Conservation (phyloP, 257 asterid genomes). For the Cordia subcordata region DNA sequence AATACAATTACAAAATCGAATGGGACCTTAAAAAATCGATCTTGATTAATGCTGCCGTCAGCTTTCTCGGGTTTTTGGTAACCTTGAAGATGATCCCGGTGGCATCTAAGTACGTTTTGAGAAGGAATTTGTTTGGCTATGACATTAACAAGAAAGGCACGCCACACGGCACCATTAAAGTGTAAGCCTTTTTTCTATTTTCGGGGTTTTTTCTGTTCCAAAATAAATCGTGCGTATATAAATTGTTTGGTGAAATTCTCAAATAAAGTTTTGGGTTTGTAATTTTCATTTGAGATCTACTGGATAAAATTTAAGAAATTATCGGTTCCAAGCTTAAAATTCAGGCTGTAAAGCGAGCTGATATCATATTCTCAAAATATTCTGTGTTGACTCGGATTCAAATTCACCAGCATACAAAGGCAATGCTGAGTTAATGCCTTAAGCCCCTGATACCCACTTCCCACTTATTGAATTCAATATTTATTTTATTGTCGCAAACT, state of each 20-base stretch:
- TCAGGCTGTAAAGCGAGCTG: too few species aligned
- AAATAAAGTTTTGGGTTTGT: conserved; percentile 14
- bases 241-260: too few species aligned
- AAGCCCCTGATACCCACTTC: too few species aligned
- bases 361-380: too few species aligned
- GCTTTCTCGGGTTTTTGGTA: conserved; percentile 53
- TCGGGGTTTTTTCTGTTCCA: conserved; percentile 1
- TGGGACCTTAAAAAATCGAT: conserved; percentile 57
- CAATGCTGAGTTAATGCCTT: too few species aligned
- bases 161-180: conserved; percentile 84
- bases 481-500: too few species aligned
- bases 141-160: conserved; percentile 94
- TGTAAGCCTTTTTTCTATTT: conserved; percentile 43
- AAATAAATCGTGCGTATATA: too few species aligned
- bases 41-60: conserved; percentile 50
- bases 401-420: too few species aligned
- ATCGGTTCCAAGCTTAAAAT: too few species aligned
- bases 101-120: conserved; percentile 63
- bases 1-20: conserved; percentile 47
- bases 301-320: neutral
- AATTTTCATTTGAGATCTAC: neutral
- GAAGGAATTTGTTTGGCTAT: conserved; percentile 77
- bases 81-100: conserved; percentile 74
- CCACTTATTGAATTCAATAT: too few species aligned
- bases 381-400: too few species aligned